These are phyloP conservation scores for Pouteria glomerata DNA, from an alignment of 148 eudicot species.

Conservation along the genomic window DNA sequence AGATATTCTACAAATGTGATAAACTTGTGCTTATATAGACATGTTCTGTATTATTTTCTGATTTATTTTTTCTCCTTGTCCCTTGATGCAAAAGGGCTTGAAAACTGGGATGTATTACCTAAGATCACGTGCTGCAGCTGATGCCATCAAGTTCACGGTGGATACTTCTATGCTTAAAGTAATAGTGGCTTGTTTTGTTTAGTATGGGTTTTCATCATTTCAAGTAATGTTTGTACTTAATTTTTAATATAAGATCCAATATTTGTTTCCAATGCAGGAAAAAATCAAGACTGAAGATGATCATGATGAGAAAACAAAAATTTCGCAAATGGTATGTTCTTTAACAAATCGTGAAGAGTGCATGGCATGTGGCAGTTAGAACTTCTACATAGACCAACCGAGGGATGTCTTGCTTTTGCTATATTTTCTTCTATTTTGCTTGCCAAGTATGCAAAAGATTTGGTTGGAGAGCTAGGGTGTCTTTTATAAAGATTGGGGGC, in stretches of 20 bases:
- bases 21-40: too few relatives aligned
- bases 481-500: too few relatives aligned
- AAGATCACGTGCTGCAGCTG: conserved; percentile 92
- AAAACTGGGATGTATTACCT: conserved; percentile 98
- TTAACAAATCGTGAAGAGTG: conserved; percentile 81
- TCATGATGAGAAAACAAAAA: conserved; percentile 46
- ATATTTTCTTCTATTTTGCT: too few relatives aligned
- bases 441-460: too few relatives aligned
- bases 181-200: neutral
- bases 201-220: neutral
- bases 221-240: neutral
- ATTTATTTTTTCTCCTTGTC: neutral
- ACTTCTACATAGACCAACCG: too few relatives aligned
- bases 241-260: neutral
- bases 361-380: conserved; percentile 58
- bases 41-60: neutral
- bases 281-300: conserved; percentile 21
- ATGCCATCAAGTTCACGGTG: conserved; percentile 97
- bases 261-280: conserved; percentile 41
- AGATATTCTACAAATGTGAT: too few relatives aligned
- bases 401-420: too few relatives aligned
- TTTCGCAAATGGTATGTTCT: conserved; percentile 84
- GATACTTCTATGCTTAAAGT: conserved; percentile 77
- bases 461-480: too few relatives aligned
- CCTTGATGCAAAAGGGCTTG: conserved; percentile 49